These are phyloP conservation scores for Candida adriatica DNA, from an alignment of 805 yeast species.

Conservation along the genomic window DNA sequence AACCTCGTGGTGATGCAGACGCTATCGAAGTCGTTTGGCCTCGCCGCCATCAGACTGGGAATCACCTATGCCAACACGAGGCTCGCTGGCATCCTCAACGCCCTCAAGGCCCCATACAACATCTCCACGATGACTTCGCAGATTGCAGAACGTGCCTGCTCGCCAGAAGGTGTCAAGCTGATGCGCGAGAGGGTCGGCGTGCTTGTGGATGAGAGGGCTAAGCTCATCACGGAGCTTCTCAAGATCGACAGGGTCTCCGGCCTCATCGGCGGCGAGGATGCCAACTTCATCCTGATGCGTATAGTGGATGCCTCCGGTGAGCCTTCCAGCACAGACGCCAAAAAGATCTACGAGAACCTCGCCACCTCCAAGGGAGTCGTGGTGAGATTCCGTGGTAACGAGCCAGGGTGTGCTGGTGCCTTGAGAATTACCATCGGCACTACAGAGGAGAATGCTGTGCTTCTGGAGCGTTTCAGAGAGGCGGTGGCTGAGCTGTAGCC, in stretches of 20 bases:
- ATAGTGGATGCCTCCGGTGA: slow-evolving; percentile 52
- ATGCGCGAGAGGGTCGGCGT: slow-evolving; percentile 51
- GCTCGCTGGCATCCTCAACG: slow-evolving; percentile 64
- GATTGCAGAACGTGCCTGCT: slow-evolving; percentile 69
- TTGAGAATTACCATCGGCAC: slow-evolving; percentile 88
- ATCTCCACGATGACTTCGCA: slow-evolving; percentile 76
- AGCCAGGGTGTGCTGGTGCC: slow-evolving; percentile 84
- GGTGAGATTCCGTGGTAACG: slow-evolving; percentile 86
- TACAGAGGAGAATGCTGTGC: slow-evolving; percentile 53
- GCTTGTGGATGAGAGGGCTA: slow-evolving; percentile 48
- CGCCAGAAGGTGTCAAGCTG: slow-evolving; percentile 42
- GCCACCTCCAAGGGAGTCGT: slow-evolving; percentile 76
- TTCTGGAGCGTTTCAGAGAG: slow-evolving; percentile 44
- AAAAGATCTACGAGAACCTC: slow-evolving; percentile 53
- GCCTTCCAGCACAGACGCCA: slow-evolving; percentile 67
- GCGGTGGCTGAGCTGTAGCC: slow-evolving; percentile 23
- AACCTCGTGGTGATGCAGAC: slow-evolving; percentile 89
- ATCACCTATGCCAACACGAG: slow-evolving; percentile 59
- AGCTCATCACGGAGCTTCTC: slow-evolving; percentile 47
- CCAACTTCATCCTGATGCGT: slow-evolving; percentile 78
- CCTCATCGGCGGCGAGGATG: slow-evolving; percentile 76
- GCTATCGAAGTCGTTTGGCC: slow-evolving; percentile 88
- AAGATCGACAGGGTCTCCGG: slow-evolving; percentile 59
- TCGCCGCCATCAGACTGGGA: slow-evolving; percentile 92
- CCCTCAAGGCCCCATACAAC: slow-evolving; percentile 95